Conservation (phyloP, 768 basidiomycete genomes). For the Lanmaoa pseudosensibilis region DNA sequence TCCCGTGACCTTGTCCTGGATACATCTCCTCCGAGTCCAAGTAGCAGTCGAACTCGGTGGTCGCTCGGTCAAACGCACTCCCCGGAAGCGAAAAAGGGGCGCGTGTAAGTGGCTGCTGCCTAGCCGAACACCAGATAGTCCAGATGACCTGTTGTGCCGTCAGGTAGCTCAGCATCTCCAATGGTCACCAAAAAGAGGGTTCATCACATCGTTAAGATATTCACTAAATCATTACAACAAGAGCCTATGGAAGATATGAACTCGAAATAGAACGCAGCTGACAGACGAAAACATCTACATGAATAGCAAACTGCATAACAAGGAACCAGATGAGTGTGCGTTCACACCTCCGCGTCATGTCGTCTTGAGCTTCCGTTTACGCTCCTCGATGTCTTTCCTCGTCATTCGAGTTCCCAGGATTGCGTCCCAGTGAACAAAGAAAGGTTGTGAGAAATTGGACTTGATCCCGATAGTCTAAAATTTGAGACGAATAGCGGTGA, state of each 20-base stretch:
- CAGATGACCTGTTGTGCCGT: background rate
- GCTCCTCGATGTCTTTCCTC: slow-evolving; percentile 58
- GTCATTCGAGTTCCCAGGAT: slow-evolving; percentile 85
- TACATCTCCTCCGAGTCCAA: no score
- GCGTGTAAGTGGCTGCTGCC: no score
- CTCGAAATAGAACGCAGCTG: background rate
- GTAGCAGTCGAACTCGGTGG: no score
- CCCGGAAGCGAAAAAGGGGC: no score
- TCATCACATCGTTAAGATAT: slow-evolving; percentile 14
- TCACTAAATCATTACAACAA: slow-evolving; percentile 25
- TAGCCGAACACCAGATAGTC: no score
- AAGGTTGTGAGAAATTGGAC: slow-evolving; percentile 93
- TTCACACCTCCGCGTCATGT: slow-evolving; percentile 2
- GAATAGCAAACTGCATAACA: background rate
- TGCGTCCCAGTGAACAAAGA: slow-evolving; percentile 92
- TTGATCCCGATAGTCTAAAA: slow-evolving; percentile 72
- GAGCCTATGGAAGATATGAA: slow-evolving; percentile 5
- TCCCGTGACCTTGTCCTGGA: no score
- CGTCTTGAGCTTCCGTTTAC: slow-evolving; percentile 39
- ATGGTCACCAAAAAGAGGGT: background rate
- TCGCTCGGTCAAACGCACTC: no score
- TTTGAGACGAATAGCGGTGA: background rate
- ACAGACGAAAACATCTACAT: background rate
- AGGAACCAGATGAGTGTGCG: background rate
- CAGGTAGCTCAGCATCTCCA: background rate